Conservation (phyloP, 2,329 filamentous ascomycete species). For the Trichothecium roseum region DNA sequence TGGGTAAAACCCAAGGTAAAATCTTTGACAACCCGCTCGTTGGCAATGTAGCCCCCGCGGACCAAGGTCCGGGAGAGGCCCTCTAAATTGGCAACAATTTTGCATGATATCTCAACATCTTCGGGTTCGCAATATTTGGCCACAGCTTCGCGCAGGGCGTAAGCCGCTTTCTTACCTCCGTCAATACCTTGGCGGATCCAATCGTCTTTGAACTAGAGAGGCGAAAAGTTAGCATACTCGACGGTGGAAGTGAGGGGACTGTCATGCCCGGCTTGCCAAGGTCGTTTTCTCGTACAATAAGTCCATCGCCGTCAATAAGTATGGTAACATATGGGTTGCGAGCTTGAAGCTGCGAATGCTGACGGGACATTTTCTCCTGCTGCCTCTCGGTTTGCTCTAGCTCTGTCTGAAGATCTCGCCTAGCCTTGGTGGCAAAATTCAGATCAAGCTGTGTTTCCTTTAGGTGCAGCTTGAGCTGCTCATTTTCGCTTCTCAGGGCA, state of each 20-base stretch:
- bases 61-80: constrained; percentile 40
- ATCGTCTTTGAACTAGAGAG: constrained; percentile 42
- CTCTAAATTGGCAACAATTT: constrained; percentile 43
- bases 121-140: constrained; percentile 32
- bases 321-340: constrained; percentile 50
- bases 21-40: constrained; percentile 36
- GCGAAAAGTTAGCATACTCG: constrained; percentile 4
- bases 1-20: constrained; percentile 53
- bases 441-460: constrained; percentile 38
- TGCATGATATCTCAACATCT: constrained; percentile 43
- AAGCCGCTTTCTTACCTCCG: constrained; percentile 42
- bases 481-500: constrained; percentile 32
- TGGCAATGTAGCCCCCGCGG: constrained; percentile 34
- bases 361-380: too few relatives aligned
- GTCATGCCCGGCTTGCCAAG: too few relatives aligned
- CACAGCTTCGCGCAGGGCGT: constrained; percentile 37
- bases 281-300: constrained; percentile 33
- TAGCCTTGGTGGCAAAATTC: constrained; percentile 33
- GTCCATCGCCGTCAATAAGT: constrained; percentile 52
- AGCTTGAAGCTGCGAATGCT: constrained; percentile 22
- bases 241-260: neutral
- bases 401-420: constrained; percentile 35
- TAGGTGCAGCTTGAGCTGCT: constrained; percentile 27
- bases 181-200: constrained; percentile 44
- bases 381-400: constrained; percentile 1